Conservation (phyloP, 108 stramenopile species). For the Seminavis robusta region DNA sequence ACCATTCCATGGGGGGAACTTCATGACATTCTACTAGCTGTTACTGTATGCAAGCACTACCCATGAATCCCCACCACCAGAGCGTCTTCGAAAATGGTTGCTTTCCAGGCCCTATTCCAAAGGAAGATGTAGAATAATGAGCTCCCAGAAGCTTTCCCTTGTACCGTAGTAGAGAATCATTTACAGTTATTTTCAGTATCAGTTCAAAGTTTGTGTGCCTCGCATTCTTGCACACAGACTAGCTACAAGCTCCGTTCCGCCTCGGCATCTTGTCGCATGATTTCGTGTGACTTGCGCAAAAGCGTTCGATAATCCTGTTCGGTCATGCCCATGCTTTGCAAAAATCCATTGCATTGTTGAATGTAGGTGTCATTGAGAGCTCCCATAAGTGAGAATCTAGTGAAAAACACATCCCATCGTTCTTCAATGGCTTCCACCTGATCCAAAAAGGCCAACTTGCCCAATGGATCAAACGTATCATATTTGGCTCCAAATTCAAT, state of each 20-base stretch:
- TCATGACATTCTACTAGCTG: too few species aligned
- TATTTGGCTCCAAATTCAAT: conserved; percentile 39
- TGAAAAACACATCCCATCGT: conserved; percentile 46
- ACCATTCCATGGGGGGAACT: too few species aligned
- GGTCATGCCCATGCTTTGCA: conserved; percentile 30
- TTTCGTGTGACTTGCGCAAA: conserved; percentile 23
- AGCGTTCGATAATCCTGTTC: conserved; percentile 29
- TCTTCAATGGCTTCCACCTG: conserved; percentile 45
- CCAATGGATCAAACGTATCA: conserved; percentile 26
- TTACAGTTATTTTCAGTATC: too few species aligned
- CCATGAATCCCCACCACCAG: too few species aligned
- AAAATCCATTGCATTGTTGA: conserved; percentile 31
- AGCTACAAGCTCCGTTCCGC: conserved; percentile 25
- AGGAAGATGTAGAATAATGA: too few species aligned
- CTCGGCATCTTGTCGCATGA: conserved; percentile 44
- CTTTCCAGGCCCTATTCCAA: too few species aligned
- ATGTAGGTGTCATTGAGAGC: conserved; percentile 21
- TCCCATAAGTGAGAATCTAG: conserved; percentile 33
- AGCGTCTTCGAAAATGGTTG: too few species aligned
- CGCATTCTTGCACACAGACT: too few species aligned
- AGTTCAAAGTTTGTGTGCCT: too few species aligned
- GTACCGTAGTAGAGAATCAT: too few species aligned
- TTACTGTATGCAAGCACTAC: too few species aligned
- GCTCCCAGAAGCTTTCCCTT: too few species aligned
- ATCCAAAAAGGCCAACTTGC: conserved; percentile 37